Conservation (phyloP, 805 yeast genomes). For the Yarrowia porcina region DNA sequence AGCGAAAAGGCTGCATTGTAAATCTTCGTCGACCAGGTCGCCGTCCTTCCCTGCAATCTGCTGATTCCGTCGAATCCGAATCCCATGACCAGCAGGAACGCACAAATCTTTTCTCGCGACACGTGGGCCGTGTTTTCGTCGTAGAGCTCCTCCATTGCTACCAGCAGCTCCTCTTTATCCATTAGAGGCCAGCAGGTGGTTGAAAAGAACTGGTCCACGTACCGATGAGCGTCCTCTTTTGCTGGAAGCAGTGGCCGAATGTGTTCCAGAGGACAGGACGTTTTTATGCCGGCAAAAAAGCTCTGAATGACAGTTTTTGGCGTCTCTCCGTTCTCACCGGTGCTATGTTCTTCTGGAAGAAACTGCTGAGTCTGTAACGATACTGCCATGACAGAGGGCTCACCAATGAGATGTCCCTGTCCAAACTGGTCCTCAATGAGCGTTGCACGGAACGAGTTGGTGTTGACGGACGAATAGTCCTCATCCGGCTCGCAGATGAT, state of each 20-base stretch:
- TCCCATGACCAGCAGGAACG: conserved; percentile 11
- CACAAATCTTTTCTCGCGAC: conserved; percentile 4
- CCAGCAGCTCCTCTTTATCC: conserved; percentile 13
- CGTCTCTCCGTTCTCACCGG: neutral
- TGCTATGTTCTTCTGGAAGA: neutral
- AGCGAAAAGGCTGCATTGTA: conserved; percentile 10
- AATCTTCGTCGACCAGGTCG: conserved; percentile 16
- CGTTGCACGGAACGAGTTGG: neutral
- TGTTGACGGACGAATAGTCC: conserved; percentile 4
- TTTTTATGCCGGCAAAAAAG: conserved; percentile 4
- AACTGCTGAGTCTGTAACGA: conserved; percentile 3
- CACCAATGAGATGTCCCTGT: conserved; percentile 5
- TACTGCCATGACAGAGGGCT: conserved; percentile 9
- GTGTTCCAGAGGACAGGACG: conserved; percentile 6
- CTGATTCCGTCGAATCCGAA: neutral
- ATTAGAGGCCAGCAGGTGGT: conserved; percentile 8
- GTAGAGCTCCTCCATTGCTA: conserved; percentile 2
- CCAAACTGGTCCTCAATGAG: neutral
- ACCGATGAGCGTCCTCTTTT: neutral
- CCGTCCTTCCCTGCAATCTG: conserved; percentile 4
- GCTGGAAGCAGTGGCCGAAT: neutral
- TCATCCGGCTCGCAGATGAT: conserved; percentile 13
- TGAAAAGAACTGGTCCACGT: conserved; percentile 5
- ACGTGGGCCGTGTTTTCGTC: conserved; percentile 1
- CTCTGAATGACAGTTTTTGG: conserved; percentile 1